These are phyloP conservation scores for Clohesyomyces aquaticus DNA, from an alignment of 495 filamentous ascomycete species.

Conservation along the genomic window DNA sequence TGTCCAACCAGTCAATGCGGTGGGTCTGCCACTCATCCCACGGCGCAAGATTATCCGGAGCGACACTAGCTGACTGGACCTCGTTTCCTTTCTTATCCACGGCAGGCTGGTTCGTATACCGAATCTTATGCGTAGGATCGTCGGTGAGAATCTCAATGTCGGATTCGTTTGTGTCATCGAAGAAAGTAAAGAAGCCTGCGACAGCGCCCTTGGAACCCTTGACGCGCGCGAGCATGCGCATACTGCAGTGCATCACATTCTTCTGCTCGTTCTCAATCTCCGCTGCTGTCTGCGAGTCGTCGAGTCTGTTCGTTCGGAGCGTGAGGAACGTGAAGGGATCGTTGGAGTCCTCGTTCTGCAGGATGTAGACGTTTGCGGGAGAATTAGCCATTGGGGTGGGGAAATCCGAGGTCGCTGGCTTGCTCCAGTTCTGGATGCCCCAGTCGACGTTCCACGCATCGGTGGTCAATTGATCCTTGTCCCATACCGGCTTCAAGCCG, in stretches of 20 bases:
- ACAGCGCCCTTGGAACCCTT: conserved; percentile 44
- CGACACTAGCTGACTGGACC: conserved; percentile 49
- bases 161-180: conserved; percentile 43
- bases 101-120: conserved; percentile 74
- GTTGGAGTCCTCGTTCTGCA: conserved; percentile 29
- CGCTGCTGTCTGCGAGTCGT: conserved; percentile 62
- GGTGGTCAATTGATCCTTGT: conserved; percentile 49
- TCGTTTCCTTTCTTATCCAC: conserved; percentile 51
- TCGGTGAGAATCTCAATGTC: conserved; percentile 43
- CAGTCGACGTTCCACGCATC: conserved; percentile 56
- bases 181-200: conserved; percentile 50
- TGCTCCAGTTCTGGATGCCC: conserved; percentile 64
- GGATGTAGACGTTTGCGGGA: conserved; percentile 67
- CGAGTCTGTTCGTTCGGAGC: conserved; percentile 62
- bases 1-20: conserved; percentile 71
- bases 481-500: conserved; percentile 37
- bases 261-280: conserved; percentile 64
- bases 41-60: conserved; percentile 50
- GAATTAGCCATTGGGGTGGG: conserved; percentile 64
- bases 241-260: conserved; percentile 62
- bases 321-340: conserved; percentile 59
- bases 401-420: conserved; percentile 50
- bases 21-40: conserved; percentile 75
- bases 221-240: conserved; percentile 61
- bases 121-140: conserved; percentile 27